Conservation (phyloP, 805 yeast genomes). For the Yarrowia bubula region DNA sequence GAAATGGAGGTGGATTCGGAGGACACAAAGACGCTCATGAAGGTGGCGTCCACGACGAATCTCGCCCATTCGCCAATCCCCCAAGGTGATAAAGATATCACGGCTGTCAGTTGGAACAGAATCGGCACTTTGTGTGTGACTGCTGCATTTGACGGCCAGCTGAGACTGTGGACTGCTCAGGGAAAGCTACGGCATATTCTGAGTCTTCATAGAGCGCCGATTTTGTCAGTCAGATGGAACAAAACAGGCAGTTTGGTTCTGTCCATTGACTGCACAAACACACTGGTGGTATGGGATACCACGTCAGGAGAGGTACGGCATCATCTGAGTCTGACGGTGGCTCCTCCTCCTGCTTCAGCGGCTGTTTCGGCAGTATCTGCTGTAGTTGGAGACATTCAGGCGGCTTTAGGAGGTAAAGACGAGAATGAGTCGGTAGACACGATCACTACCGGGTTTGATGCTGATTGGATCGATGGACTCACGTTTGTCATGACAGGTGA, state of each 20-base stretch:
- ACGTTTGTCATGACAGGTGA: conserved; percentile 71
- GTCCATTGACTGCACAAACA: conserved; percentile 57
- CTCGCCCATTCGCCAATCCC: conserved; percentile 27
- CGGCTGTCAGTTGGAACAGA: conserved; percentile 58
- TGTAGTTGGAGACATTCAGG: conserved; percentile 15
- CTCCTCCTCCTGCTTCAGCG: conserved; percentile 8
- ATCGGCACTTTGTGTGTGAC: conserved; percentile 62
- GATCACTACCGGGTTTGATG: conserved; percentile 32
- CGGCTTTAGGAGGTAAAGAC: neutral
- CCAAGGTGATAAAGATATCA: conserved; percentile 33
- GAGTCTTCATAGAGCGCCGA: conserved; percentile 51
- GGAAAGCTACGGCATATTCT: conserved; percentile 62
- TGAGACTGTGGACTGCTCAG: conserved; percentile 73
- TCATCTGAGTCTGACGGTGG: conserved; percentile 29
- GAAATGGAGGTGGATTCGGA: conserved; percentile 14
- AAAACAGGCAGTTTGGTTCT: conserved; percentile 52
- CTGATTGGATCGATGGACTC: conserved; percentile 69
- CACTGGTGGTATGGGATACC: conserved; percentile 65
- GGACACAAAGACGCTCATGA: neutral
- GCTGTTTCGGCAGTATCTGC: conserved; percentile 13
- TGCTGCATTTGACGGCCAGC: conserved; percentile 66
- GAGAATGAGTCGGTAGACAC: neutral
- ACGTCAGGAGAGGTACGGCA: conserved; percentile 47
- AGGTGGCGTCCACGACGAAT: neutral
- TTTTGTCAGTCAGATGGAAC: conserved; percentile 62